Percentiles rank a stretch among this genome's conserved stretches.
phyloP scores from a whole-genome alignment of 805 yeast species.

The Starmerella floris region DNA sequence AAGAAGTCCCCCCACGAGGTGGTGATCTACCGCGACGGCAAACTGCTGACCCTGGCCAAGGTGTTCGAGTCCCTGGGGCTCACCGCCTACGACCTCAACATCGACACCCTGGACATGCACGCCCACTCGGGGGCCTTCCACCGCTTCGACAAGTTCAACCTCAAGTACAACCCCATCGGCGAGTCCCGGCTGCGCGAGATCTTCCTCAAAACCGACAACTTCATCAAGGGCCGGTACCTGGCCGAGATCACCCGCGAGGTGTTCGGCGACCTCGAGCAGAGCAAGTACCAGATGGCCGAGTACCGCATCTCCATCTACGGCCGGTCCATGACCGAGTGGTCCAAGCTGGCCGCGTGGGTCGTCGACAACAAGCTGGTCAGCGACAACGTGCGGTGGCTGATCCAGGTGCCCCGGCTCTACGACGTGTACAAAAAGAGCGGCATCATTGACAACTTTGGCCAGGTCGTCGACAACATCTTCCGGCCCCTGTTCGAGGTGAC shows the following conservation, averaged over 20 bases:
- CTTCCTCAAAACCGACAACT: conserved; percentile 89
- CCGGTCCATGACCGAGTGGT: conserved; percentile 83
- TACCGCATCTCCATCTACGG: conserved; percentile 93
- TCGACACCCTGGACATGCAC: conserved; percentile 97
- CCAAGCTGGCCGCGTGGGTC: conserved; percentile 87
- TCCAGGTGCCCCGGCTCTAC: conserved; percentile 88
- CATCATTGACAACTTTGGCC: conserved; percentile 57
- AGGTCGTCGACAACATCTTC: conserved; percentile 65
- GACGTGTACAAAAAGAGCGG: conserved; percentile 74
- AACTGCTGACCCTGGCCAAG: conserved; percentile 68
- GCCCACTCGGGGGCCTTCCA: conserved; percentile 98
- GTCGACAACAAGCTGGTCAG: conserved; percentile 81
- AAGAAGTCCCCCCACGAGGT: conserved; percentile 76
- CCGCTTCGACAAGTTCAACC: conserved; percentile 90
- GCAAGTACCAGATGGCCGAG: conserved; percentile 95
- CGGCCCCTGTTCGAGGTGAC: conserved; percentile 85
- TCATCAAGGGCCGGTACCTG: conserved; percentile 70
- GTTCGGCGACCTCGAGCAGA: conserved; percentile 80
- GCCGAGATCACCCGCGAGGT: conserved; percentile 94
- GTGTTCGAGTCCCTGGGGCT: conserved; percentile 84
- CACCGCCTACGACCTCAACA: conserved; percentile 87
- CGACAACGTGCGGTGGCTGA: conserved; percentile 92
- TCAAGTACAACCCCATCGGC: conserved; percentile 95
- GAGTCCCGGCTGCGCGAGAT: conserved; percentile 95
- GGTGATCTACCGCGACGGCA: conserved; percentile 87